These are phyloP conservation scores for Maudiozyma turicensis DNA, from an alignment of 805 yeast genomes.

Conservation along the genomic window DNA sequence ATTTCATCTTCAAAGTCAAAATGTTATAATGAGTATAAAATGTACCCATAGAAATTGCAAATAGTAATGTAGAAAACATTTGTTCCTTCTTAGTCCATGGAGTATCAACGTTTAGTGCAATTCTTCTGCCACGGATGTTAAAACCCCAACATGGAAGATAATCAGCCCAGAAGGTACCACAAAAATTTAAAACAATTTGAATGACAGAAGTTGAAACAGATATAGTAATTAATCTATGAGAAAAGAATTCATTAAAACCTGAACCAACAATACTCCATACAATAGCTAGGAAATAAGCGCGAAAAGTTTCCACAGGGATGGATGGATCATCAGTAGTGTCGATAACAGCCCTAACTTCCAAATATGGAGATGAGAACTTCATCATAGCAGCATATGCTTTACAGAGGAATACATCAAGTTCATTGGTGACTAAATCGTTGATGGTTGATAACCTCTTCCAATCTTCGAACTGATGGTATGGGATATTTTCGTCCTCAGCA, in stretches of 20 bases:
- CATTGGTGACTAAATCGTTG: slow-evolving; percentile 9
- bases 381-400: slow-evolving; percentile 31
- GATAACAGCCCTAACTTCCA: slow-evolving; percentile 58
- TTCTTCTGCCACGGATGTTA: slow-evolving; percentile 31
- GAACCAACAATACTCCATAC: slow-evolving; percentile 45
- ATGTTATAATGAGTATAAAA: slow-evolving; percentile 33
- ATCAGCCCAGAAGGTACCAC: slow-evolving; percentile 34
- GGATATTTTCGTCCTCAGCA: slow-evolving; percentile 40
- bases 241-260: slow-evolving; percentile 47
- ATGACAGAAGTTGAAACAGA: slow-evolving; percentile 35
- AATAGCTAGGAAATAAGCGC: slow-evolving; percentile 31
- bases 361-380: slow-evolving; percentile 46
- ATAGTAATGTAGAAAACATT: slow-evolving; percentile 46
- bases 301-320: slow-evolving; percentile 41
- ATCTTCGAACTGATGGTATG: slow-evolving; percentile 30
- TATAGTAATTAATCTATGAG: slow-evolving; percentile 45
- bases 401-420: slow-evolving; percentile 18
- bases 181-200: slow-evolving; percentile 39
- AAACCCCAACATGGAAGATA: slow-evolving; percentile 39
- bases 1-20: slow-evolving; percentile 26
- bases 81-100: slow-evolving; percentile 60
- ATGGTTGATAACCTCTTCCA: slow-evolving; percentile 25
- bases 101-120: slow-evolving; percentile 44
- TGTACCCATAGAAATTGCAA: slow-evolving; percentile 30
- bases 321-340: slow-evolving; percentile 41